Conservation (phyloP, 176 grass and related monocot species). For the Avena sativa region DNA sequence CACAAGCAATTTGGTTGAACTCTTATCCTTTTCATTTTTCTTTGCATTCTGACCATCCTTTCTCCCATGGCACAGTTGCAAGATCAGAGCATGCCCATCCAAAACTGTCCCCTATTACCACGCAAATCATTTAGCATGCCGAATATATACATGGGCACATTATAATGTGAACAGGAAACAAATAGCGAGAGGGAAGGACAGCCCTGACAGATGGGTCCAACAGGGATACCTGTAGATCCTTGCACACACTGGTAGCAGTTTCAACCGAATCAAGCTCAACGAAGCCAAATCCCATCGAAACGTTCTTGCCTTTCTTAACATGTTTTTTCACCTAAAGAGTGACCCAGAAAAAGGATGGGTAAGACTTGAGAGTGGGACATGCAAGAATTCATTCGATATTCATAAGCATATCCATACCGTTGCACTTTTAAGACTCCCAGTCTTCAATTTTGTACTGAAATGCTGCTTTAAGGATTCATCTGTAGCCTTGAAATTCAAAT, state of each 20-base stretch:
- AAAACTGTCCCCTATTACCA: slow-evolving; percentile 79
- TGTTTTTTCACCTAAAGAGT: slow-evolving; percentile 83
- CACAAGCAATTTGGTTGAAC: slow-evolving; percentile 91
- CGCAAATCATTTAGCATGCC: slow-evolving; percentile 9
- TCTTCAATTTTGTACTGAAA: slow-evolving; percentile 80
- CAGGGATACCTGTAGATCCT: slow-evolving; percentile 77
- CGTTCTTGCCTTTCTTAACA: slow-evolving; percentile 85
- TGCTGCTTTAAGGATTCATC: slow-evolving; percentile 86
- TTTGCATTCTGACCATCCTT: slow-evolving; percentile 61
- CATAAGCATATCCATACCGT: slow-evolving; percentile 61
- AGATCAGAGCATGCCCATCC: slow-evolving; percentile 94
- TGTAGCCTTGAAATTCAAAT: slow-evolving; percentile 91
- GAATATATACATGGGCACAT: slow-evolving; percentile 19
- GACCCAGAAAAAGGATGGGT: neutral
- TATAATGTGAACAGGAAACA: slow-evolving; percentile 17
- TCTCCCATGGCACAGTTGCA: slow-evolving; percentile 91
- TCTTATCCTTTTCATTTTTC: slow-evolving; percentile 79
- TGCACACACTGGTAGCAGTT: slow-evolving; percentile 82
- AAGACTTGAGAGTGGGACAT: slow-evolving; percentile 37
- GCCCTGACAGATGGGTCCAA: neutral
- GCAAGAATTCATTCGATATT: slow-evolving; percentile 6
- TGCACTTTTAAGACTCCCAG: slow-evolving; percentile 75
- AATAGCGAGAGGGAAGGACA: neutral
- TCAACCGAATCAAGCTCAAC: slow-evolving; percentile 94
- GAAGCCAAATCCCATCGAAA: slow-evolving; percentile 98